Conservation (phyloP, 2,329 filamentous ascomycete genomes). For the Clarireedia hainanense region DNA sequence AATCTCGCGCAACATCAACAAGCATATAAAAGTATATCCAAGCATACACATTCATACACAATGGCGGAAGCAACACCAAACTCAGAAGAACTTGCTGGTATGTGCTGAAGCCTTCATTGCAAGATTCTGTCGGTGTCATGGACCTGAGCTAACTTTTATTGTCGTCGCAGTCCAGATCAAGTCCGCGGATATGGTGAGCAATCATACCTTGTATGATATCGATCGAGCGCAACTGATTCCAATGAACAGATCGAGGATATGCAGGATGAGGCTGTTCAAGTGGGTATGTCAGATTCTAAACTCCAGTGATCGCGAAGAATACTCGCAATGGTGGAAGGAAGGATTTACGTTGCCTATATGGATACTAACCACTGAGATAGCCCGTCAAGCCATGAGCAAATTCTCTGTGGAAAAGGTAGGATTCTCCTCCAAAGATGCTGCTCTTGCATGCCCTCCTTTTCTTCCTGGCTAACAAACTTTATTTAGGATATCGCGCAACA, state of each 20-base stretch:
- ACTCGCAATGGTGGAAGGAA: background rate
- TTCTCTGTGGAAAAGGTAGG: slow-evolving; percentile 63
- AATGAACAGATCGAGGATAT: slow-evolving; percentile 78
- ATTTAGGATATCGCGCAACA: slow-evolving; percentile 83
- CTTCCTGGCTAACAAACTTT: slow-evolving; percentile 12
- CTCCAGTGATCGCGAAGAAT: too few relatives aligned
- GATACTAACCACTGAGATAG: slow-evolving; percentile 35
- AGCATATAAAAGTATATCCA: background rate
- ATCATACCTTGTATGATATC: background rate
- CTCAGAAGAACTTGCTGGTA: slow-evolving; percentile 13
- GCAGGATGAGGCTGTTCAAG: slow-evolving; percentile 91
- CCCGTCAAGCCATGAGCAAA: slow-evolving; percentile 64
- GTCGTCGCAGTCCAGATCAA: slow-evolving; percentile 74
- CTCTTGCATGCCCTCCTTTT: background rate
- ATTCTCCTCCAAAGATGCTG: slow-evolving; percentile 6
- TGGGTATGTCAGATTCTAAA: slow-evolving; percentile 57
- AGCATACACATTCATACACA: slow-evolving; percentile 21
- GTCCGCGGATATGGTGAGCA: slow-evolving; percentile 90
- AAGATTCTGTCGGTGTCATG: background rate
- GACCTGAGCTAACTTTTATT: slow-evolving; percentile 11
- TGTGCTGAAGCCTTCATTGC: background rate
- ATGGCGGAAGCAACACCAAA: slow-evolving; percentile 26
- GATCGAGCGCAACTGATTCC: slow-evolving; percentile 15
- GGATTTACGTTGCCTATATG: background rate
- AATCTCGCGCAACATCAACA: background rate